Base-by-base conservation (phyloP, 306 rosid species). In the Ormosia semicastrata region DNA sequence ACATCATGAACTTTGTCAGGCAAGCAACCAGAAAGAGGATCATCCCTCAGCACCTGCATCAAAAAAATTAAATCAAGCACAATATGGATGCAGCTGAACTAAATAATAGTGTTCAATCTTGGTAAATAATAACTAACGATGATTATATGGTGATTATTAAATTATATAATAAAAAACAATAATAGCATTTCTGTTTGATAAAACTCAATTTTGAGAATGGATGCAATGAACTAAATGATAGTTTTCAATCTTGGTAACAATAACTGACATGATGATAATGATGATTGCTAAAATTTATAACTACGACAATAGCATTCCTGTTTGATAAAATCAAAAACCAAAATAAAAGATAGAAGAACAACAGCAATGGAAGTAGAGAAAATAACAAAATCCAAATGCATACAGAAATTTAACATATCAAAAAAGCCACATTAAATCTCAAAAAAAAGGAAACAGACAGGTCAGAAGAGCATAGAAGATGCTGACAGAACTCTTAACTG, bases 1-100 rank as follows among this genome's bases (percentile, higher is more conserved):
- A 96, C 99, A 84, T 96, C 99, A 49, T 96, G 99, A 47, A 96
- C 99, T 83, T 94, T 92, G 69, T 96, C 99, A 71, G 99, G 98
- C 85, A 85, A 78, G 88, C 98, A 92, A 81, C 91, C 88, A 75
- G 97, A 98, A 77, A 93, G 97, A 79, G 98, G 91, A 76, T 89
- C 98, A 76, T 96, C 98, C 89, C 96, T 77, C 54, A 96, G 92
- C 46, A 93, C 92, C 99, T 96, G 90, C 74, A 87, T 18, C 53
- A 39, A 33, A 84, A 58, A 59, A 44, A 74, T 9, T 3, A 58
- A 66, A 39, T 15, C 41, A 72, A 66, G 62, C 36, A 63, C 40
- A 56, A 54, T 49, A 56, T 43, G 14, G 43, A 71, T 37, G 34
- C 73, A 69, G 62, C 33, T 71, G 65, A 73, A 24, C 56, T 24